Percentiles rank a stretch among this genome's conserved stretches.
Evolutionary conservation across 2,329 filamentous ascomycete genomes (phyloP).

Genomic region (Trichoderma oligosporum): DNA sequence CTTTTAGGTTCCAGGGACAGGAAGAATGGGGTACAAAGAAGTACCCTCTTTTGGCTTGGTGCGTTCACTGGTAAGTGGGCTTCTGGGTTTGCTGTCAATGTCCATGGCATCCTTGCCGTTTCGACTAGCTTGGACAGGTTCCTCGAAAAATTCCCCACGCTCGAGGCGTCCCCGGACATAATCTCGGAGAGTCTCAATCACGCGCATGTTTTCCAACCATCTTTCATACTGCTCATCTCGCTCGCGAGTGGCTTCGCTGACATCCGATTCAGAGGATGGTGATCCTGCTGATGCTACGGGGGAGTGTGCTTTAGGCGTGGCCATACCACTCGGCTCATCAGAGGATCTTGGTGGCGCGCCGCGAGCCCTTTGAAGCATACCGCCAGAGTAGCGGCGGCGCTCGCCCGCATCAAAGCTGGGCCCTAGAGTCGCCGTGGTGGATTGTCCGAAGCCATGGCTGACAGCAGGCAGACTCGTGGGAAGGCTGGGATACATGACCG

Average conservation of each 20-base stretch:
- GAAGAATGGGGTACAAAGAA: constrained; percentile 41
- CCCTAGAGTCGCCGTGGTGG: constrained; percentile 67
- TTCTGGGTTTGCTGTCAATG: constrained; percentile 35
- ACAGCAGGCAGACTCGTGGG: constrained; percentile 54
- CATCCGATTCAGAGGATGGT: constrained; percentile 53
- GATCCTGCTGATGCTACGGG: constrained; percentile 48
- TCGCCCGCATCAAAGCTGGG: constrained; percentile 61
- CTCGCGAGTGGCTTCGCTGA: constrained; percentile 49
- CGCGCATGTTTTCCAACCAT: constrained; percentile 64
- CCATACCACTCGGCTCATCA: constrained; percentile 37
- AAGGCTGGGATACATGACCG: constrained; percentile 71
- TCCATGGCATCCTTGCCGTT: constrained; percentile 34
- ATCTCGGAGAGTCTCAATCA: constrained; percentile 58
- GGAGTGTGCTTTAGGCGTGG: constrained; percentile 44
- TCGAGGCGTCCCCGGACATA: constrained; percentile 57
- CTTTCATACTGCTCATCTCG: constrained; percentile 60
- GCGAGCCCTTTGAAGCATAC: constrained; percentile 60
- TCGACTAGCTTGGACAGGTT: constrained; percentile 23
- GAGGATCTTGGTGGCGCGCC: constrained; percentile 29
- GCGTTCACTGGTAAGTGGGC: constrained; percentile 26
- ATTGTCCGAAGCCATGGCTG: constrained; percentile 65
- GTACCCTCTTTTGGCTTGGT: constrained; percentile 30
- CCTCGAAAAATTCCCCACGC: constrained; percentile 50
- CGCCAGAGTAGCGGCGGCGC: constrained; percentile 62
- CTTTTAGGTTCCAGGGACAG: constrained; percentile 35